Conservation (phyloP, 176 grass and related monocot genomes). For the Calamus simplicifolius region DNA sequence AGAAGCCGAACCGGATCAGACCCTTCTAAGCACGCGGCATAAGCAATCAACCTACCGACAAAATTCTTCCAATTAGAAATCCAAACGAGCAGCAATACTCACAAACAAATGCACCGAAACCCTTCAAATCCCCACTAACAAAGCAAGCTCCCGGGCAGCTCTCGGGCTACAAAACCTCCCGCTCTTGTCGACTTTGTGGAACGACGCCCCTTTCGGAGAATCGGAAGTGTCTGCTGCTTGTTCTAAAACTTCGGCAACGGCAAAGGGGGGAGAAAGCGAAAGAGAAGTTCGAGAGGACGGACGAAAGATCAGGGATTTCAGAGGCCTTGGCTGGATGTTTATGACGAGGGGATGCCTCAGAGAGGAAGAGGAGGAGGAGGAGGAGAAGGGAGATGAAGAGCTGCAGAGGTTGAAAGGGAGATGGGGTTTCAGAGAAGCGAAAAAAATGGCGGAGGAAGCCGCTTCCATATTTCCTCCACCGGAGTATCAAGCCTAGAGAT, state of each 20-base stretch:
- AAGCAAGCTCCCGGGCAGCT: constrained; percentile 82
- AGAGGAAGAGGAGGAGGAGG: neutral
- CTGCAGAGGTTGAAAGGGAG: constrained; percentile 11
- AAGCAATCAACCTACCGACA: constrained; percentile 63
- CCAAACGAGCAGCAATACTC: constrained; percentile 1
- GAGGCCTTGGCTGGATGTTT: neutral
- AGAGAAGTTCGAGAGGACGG: constrained; percentile 6
- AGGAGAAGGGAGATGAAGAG: constrained; percentile 1
- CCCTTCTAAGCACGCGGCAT: constrained; percentile 88
- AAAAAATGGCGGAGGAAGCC: constrained; percentile 7
- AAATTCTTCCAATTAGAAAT: neutral
- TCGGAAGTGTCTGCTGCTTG: constrained; percentile 9
- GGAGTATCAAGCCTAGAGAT: neutral
- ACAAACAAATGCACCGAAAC: neutral
- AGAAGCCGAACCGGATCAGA: constrained; percentile 79
- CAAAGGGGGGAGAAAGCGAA: neutral
- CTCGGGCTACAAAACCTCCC: constrained; percentile 82
- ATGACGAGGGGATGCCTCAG: neutral
- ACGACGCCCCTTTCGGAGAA: constrained; percentile 11
- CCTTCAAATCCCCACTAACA: constrained; percentile 39
- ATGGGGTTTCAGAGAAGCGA: constrained; percentile 19
- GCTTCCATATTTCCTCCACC: neutral
- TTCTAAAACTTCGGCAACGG: constrained; percentile 24
- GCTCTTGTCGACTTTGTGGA: constrained; percentile 50
- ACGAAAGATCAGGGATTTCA: neutral